Conservation (phyloP, 495 filamentous ascomycete genomes). For the Hypoxylon fuscum region DNA sequence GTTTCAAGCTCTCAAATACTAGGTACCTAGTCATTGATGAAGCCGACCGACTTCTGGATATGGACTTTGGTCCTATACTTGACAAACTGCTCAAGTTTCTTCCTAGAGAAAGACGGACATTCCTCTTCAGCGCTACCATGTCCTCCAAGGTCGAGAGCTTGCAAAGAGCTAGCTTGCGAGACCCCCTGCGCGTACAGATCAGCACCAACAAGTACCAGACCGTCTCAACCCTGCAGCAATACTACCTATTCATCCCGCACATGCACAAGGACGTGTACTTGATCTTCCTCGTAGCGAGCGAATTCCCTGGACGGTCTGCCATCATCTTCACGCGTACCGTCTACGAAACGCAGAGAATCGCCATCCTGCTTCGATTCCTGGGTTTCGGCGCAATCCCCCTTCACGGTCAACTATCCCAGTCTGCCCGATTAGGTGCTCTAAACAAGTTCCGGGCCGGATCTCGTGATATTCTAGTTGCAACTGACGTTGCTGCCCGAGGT, state of each 20-base stretch:
- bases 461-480: slow-evolving; percentile 90
- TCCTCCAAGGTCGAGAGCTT: slow-evolving; percentile 89
- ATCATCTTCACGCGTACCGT: slow-evolving; percentile 97
- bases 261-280: slow-evolving; percentile 93
- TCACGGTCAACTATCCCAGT: slow-evolving; percentile 84
- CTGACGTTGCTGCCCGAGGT: slow-evolving; percentile 93
- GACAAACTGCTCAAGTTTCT: slow-evolving; percentile 94
- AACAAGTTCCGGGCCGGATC: slow-evolving; percentile 83
- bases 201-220: slow-evolving; percentile 84
- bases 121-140: slow-evolving; percentile 95
- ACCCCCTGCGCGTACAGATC: slow-evolving; percentile 75
- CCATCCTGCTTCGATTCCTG: slow-evolving; percentile 80
- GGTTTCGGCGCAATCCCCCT: slow-evolving; percentile 86
- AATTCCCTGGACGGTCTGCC: slow-evolving; percentile 79
- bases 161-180: slow-evolving; percentile 84
- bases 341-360: slow-evolving; percentile 84
- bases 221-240: slow-evolving; percentile 83
- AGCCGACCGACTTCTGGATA: slow-evolving; percentile 89
- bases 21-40: slow-evolving; percentile 96
- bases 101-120: slow-evolving; percentile 80
- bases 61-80: slow-evolving; percentile 91
- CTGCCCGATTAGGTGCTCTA: slow-evolving; percentile 81
- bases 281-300: slow-evolving; percentile 78
- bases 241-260: slow-evolving; percentile 84
- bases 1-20: slow-evolving; percentile 80